Conservation (phyloP, 176 grass and related monocot genomes). For the Rhynchospora pubera region DNA sequence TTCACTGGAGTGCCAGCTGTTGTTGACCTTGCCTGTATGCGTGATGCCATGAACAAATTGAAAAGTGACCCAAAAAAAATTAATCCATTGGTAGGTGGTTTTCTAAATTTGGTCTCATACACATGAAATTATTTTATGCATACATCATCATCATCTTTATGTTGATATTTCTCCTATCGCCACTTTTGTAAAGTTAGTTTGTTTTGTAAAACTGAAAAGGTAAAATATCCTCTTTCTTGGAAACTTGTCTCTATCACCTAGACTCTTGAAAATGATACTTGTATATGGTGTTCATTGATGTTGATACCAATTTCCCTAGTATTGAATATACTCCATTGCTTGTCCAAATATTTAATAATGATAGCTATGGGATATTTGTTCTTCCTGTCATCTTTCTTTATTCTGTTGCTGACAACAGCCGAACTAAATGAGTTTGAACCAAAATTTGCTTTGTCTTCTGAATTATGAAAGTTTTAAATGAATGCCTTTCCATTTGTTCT, state of each 20-base stretch:
- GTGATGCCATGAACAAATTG: slow-evolving; percentile 92
- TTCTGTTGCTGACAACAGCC: background rate
- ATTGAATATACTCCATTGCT: background rate
- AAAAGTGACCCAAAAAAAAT: slow-evolving; percentile 83
- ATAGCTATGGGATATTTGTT: background rate
- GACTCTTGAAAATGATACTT: background rate
- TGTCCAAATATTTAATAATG: background rate
- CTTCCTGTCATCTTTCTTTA: background rate
- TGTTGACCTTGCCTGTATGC: slow-evolving; percentile 96
- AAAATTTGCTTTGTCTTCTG: background rate
- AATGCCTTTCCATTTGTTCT: background rate
- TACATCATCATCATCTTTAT: background rate
- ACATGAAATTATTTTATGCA: background rate
- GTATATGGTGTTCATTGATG: background rate
- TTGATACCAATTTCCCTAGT: background rate
- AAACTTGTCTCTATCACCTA: background rate
- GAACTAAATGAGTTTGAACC: background rate
- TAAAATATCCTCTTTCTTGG: slow-evolving; percentile 5
- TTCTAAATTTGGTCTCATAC: background rate
- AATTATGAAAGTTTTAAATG: background rate
- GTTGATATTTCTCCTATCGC: background rate
- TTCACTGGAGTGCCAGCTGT: slow-evolving; percentile 95
- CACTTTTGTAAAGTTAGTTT: background rate
- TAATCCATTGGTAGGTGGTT: slow-evolving; percentile 77
- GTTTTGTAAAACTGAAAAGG: background rate